phyloP scores from a whole-genome alignment of 2,329 filamentous ascomycete genomes.

The Beauveria asiatica region DNA sequence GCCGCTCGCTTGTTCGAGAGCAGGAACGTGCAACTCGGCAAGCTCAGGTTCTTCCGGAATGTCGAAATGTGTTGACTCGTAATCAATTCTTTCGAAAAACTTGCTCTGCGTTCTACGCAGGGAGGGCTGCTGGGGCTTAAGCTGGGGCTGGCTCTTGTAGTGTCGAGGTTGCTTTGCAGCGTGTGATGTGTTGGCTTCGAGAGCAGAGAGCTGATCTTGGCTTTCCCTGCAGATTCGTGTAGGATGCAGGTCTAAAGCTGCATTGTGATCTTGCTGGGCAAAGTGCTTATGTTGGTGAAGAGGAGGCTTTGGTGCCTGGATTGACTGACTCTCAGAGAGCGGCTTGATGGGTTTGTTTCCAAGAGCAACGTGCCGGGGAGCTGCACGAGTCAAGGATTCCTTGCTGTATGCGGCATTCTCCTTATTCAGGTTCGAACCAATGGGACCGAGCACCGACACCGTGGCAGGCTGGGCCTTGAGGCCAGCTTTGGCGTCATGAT shows the following conservation, averaged over 20 bases:
- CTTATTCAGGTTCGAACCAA: conserved; percentile 28
- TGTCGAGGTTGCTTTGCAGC: conserved; percentile 34
- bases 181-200: background rate
- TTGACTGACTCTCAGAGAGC: conserved; percentile 7
- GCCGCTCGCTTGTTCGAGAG: conserved; percentile 14
- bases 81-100: conserved; percentile 20
- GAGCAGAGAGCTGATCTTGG: background rate
- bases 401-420: conserved; percentile 30
- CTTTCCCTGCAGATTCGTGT: background rate
- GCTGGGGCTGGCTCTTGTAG: conserved; percentile 45
- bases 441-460: conserved; percentile 19
- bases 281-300: conserved; percentile 1
- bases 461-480: conserved; percentile 22
- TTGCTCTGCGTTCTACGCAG: conserved; percentile 38
- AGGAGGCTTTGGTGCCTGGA: background rate
- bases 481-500: conserved; percentile 26
- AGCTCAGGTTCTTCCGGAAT: conserved; percentile 12
- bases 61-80: conserved; percentile 10
- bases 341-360: conserved; percentile 12
- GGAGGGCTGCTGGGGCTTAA: conserved; percentile 34
- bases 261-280: conserved; percentile 10
- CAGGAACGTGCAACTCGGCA: background rate
- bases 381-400: conserved; percentile 15
- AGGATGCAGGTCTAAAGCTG: conserved; percentile 13
- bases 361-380: conserved; percentile 14